Conservation (phyloP, 208 protist species). For the Entamoeba histolytica region DNA sequence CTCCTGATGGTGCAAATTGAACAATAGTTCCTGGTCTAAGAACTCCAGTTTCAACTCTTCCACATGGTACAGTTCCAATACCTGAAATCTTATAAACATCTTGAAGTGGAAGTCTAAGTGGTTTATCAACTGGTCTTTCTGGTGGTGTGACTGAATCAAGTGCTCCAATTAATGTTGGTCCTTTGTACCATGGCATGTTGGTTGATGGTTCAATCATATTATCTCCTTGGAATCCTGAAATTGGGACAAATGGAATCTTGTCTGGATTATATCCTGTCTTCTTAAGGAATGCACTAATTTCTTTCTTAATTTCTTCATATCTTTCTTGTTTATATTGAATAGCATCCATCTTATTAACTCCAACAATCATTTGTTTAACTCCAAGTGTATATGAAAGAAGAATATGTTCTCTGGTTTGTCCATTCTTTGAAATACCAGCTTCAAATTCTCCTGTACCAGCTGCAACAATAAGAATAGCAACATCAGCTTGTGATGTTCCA, state of each 20-base stretch:
- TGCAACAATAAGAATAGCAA: slow-evolving; percentile 57
- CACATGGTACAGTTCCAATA: slow-evolving; percentile 76
- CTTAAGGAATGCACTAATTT: slow-evolving; percentile 44
- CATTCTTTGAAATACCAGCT: slow-evolving; percentile 47
- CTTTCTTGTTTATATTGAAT: slow-evolving; percentile 49
- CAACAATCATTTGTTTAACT: slow-evolving; percentile 61
- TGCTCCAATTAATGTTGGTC: slow-evolving; percentile 58
- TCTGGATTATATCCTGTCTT: slow-evolving; percentile 67
- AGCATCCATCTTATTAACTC: slow-evolving; percentile 50
- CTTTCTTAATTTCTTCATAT: slow-evolving; percentile 54
- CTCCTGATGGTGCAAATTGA: slow-evolving; percentile 40
- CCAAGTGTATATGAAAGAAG: slow-evolving; percentile 59
- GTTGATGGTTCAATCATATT: slow-evolving; percentile 63
- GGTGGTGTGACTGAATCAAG: slow-evolving; percentile 55
- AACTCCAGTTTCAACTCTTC: slow-evolving; percentile 53
- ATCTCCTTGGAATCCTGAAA: slow-evolving; percentile 72
- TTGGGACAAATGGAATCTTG: slow-evolving; percentile 67
- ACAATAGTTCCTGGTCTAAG: slow-evolving; percentile 41
- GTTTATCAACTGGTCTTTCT: slow-evolving; percentile 63
- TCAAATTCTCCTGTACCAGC: slow-evolving; percentile 48
- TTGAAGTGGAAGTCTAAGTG: slow-evolving; percentile 63
- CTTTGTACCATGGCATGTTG: slow-evolving; percentile 72
- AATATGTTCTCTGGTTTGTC: slow-evolving; percentile 66
- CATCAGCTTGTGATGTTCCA: slow-evolving; percentile 71
- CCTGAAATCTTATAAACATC: slow-evolving; percentile 83